Evolutionary conservation across 768 basidiomycete species (phyloP).

Genomic region (Kwoniella europaea): DNA sequence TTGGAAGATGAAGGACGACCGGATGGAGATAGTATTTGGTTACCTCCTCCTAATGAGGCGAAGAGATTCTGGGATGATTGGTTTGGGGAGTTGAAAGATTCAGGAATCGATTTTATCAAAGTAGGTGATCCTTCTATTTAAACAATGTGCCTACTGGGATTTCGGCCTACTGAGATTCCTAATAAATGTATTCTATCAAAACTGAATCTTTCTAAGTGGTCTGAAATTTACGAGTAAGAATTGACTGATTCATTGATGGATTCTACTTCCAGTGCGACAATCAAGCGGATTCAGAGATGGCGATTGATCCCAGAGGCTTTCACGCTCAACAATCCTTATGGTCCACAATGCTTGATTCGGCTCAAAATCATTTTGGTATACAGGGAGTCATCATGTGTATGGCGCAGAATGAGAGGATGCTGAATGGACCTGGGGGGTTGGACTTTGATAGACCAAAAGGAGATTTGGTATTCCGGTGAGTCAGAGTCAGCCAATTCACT

Average conservation of each 20-base stretch:
- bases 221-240: too few species aligned
- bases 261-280: constrained; percentile 40
- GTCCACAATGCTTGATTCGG: constrained; percentile 39
- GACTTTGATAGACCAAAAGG: constrained; percentile 31
- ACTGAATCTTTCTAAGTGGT: too few species aligned
- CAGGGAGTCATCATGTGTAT: constrained; percentile 48
- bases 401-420: constrained; percentile 50
- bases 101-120: constrained; percentile 47
- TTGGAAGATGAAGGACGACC: constrained; percentile 19
- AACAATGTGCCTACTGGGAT: too few species aligned
- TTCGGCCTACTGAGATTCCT: too few species aligned
- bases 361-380: constrained; percentile 33
- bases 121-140: constrained; percentile 15
- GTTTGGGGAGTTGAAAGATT: constrained; percentile 30
- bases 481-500: too few species aligned
- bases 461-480: constrained; percentile 44
- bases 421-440: constrained; percentile 44
- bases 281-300: constrained; percentile 37
- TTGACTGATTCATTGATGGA: neutral
- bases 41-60: constrained; percentile 39
- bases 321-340: constrained; percentile 41
- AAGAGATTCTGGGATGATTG: constrained; percentile 46
- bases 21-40: constrained; percentile 26
- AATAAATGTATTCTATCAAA: too few species aligned
- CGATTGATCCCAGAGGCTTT: constrained; percentile 14